Evolutionary conservation across 257 asterid species (phyloP).

Genomic region (Avicennia marina): DNA sequence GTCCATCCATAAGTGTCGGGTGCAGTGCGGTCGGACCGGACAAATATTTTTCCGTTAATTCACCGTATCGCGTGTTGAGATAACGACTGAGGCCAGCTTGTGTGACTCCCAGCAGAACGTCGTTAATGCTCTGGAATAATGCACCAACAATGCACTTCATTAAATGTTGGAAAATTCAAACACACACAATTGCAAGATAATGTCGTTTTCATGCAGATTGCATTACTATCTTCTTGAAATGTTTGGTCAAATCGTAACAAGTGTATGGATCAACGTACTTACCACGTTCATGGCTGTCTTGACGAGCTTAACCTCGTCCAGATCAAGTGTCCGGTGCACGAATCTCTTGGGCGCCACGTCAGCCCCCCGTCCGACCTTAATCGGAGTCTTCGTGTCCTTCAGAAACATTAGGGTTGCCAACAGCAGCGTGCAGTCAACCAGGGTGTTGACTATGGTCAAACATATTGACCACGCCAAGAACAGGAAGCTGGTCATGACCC

Average conservation of each 20-base stretch:
- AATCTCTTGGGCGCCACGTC: constrained; percentile 16
- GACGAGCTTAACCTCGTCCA: constrained; percentile 36
- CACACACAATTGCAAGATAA: too few relatives aligned
- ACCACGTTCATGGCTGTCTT: constrained; percentile 37
- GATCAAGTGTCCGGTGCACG: constrained; percentile 22
- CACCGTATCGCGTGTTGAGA: constrained; percentile 37
- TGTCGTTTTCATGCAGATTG: too few relatives aligned
- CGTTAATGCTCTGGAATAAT: constrained; percentile 31
- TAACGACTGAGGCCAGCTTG: constrained; percentile 39
- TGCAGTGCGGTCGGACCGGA: too few relatives aligned
- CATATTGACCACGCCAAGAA: constrained; percentile 8
- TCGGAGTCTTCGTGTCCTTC: constrained; percentile 26
- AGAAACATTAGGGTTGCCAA: constrained; percentile 21
- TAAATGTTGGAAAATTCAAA: too few relatives aligned
- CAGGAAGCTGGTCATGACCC: not conserved
- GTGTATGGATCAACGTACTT: not conserved
- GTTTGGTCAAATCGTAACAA: not conserved
- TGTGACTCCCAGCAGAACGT: constrained; percentile 37
- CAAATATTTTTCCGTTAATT: not conserved
- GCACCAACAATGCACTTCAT: not conserved
- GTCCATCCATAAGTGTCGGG: too few relatives aligned
- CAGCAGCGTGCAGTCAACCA: constrained; percentile 11
- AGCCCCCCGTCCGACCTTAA: constrained; percentile 18
- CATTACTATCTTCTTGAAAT: too few relatives aligned
- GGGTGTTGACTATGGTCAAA: constrained; percentile 20